Evolutionary conservation across 352 stramenopile species (phyloP).

Genomic region (Globisporangium perplexum): DNA sequence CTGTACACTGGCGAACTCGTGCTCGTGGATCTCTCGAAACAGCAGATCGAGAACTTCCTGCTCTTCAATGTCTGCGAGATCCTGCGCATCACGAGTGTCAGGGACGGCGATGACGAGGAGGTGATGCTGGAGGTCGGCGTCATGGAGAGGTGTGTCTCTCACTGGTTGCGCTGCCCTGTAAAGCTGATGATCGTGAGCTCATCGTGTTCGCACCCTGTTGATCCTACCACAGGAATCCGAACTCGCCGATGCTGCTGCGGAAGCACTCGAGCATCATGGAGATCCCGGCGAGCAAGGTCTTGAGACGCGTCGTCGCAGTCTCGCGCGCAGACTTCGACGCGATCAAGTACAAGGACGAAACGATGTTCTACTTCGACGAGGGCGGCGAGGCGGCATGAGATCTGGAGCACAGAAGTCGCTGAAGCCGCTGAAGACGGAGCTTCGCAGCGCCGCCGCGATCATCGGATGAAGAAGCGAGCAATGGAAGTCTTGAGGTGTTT

Average conservation of each 20-base stretch:
- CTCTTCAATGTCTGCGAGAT: constrained; percentile 82
- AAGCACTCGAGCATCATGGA: constrained; percentile 34
- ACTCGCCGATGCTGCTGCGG: constrained; percentile 41
- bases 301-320: constrained; percentile 61
- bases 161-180: too few species aligned
- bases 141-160: constrained; percentile 49
- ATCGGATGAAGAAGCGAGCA: background rate
- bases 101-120: constrained; percentile 14
- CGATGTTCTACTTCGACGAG: constrained; percentile 68
- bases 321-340: constrained; percentile 54
- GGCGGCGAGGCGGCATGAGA: constrained; percentile 9
- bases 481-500: background rate
- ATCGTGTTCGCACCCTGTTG: background rate
- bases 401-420: too few species aligned
- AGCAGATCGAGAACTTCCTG: constrained; percentile 61
- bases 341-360: constrained; percentile 69
- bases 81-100: constrained; percentile 41
- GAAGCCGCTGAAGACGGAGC: constrained; percentile 3
- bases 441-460: background rate
- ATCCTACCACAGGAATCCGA: constrained; percentile 26
- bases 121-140: constrained; percentile 59
- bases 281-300: constrained; percentile 57
- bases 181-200: background rate
- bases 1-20: constrained; percentile 68
- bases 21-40: constrained; percentile 56